Base-by-base conservation (phyloP, 768 basidiomycete genomes). In the Neoboletus magnificus region DNA sequence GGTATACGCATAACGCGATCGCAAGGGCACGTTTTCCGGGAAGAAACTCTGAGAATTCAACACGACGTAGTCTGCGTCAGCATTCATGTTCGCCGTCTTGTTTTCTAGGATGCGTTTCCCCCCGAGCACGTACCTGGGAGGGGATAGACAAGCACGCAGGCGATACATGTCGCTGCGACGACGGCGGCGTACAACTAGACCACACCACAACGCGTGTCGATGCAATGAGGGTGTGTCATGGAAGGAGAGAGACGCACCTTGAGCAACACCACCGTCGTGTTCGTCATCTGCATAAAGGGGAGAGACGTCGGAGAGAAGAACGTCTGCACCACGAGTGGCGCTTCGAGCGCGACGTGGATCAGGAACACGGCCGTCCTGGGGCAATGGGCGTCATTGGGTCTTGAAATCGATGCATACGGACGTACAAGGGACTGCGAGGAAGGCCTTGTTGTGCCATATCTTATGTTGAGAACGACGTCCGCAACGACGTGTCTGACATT, bases 1-100 rank as follows among this genome's bases (percentile, higher is more conserved):
- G 91, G 68, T 93, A 93, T 15, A 91, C 62, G 58, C 86, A 85
- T 2, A 93, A 79, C 11, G 77, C 83, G 29, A 93, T 84, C 2
- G 87, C 91, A 10, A 93, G 70, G 0, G 89, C 91, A 16, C 91
- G 83, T 74, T 93, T 93, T 12, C 90, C 90, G 0, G 91, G 91
- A 3, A 93, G 73, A 70, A 89, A 91, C 62, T 93, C 91, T 49
- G 4, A 32, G 5, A 15, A 20, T 30, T 7, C 12, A 16, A 33
- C 20, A 32, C 13, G 5, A 33, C 3, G 3, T 4, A 4, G 10
- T 2, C 15, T 5, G 12, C 9, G 20, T 47, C 22, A 47, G 47
- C 15, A 3, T 20, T 16, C 43, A 5, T 25, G 25, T 18, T 12
- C n/a, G 11, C 2, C 0, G 10, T 32, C 13, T 4, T 32, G 32